phyloP scores from a whole-genome alignment of 2,329 filamentous ascomycete genomes.

The Arachnomyces sp. region DNA sequence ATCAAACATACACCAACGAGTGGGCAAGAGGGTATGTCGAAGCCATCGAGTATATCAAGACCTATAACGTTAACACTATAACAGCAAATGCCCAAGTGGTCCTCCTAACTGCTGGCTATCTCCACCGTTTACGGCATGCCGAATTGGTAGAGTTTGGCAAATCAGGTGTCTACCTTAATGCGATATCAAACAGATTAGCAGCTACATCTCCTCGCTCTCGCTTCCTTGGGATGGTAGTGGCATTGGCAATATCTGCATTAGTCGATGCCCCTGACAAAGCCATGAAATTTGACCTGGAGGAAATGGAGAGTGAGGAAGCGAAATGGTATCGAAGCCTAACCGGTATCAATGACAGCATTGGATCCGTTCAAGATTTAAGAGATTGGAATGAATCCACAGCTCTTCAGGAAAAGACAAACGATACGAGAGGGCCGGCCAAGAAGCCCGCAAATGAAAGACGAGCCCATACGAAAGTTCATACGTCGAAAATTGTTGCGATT shows the following conservation, averaged over 20 bases:
- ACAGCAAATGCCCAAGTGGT: constrained; percentile 71
- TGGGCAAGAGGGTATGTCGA: constrained; percentile 68
- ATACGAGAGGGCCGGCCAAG: background rate
- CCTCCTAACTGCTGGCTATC: constrained; percentile 66
- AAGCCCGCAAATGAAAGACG: too few relatives aligned
- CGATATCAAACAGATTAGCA: constrained; percentile 76
- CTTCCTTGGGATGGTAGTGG: constrained; percentile 82
- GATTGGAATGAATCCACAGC: constrained; percentile 8
- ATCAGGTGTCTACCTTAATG: constrained; percentile 63
- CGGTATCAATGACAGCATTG: constrained; percentile 53
- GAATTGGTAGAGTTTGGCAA: constrained; percentile 61
- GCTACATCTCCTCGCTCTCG: constrained; percentile 66
- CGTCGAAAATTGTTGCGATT: constrained; percentile 43
- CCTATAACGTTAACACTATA: constrained; percentile 11
- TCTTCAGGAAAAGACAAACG: constrained; percentile 13
- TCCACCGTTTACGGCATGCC: constrained; percentile 57
- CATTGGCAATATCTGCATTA: constrained; percentile 60
- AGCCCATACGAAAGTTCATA: background rate
- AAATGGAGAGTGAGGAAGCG: constrained; percentile 64
- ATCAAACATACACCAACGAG: constrained; percentile 77
- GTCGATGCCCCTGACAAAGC: constrained; percentile 58
- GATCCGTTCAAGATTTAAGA: constrained; percentile 47
- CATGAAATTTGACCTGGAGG: constrained; percentile 78
- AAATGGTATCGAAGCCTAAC: constrained; percentile 64
- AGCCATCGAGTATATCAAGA: background rate